Evolutionary conservation across 805 yeast species (phyloP), one percentile per base, ranked within the genome.

Genomic region (Pichia phayaonensis): DNA sequence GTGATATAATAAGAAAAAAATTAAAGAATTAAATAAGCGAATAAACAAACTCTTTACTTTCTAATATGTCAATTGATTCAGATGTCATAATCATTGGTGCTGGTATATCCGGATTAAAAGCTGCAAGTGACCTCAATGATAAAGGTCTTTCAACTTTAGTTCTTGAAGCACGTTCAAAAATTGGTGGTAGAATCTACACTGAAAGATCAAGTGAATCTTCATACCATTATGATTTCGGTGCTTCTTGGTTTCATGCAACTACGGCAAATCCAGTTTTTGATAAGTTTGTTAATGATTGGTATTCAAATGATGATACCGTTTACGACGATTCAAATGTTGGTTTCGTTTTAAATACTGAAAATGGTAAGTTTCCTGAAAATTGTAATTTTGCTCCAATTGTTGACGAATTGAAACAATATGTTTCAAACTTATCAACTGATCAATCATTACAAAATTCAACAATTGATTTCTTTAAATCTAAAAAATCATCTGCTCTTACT

Each of bases 191-290:
- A 53, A 60, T 75, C 20, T 54, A 63, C 49, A 65, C 67, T 11
- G 59, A 63, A 16, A 55, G 66, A 11, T 59, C 62, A 45, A 29
- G 56, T 39, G 57, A 48, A 8, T 57, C 65, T 1, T 20, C 53
- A 11, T 48, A 58, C 22, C 55, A 54, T 12, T 75, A 74, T 53
- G 82, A 77, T 58, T 53, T 76, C 20, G 82, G 82, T 2, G 81
- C 79, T 2, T 68, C 78, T 13, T 77, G 82, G 82, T 77, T 75
- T 58, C 82, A 77, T 56, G 77, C 76, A 36, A 62, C 73, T 11
- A 61, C 72, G 29, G 66, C 69, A 47, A 77, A 77, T 53, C 65
- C 66, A 3, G 63, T 72, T 8, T 68, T 75, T 48, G 59, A 62
- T 26, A 61, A 65, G 23, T 61, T 67, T 18, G 56, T 61, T 8